A percentile compares a stretch with the other conserved stretches of the same genome.
Evolutionary conservation across 202 grass and related monocot genomes (phyloP).

Genomic region (Eragrostis tef): DNA sequence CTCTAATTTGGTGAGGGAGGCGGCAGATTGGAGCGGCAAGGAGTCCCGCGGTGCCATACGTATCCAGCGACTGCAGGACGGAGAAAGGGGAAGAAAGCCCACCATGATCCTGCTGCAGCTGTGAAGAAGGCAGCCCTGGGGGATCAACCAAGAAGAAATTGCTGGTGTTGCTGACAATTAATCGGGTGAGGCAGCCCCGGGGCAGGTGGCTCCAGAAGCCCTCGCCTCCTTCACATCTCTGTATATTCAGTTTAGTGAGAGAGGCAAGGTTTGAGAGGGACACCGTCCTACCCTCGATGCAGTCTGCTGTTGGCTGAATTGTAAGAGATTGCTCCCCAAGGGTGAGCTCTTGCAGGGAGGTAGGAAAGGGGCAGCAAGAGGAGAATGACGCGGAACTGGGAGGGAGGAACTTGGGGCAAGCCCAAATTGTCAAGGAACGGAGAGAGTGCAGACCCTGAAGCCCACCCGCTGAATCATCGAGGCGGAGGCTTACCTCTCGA

Average conservation of each 20-base stretch:
- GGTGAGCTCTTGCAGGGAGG: not conserved
- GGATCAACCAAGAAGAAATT: constrained; percentile 10
- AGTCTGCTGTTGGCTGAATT: not conserved
- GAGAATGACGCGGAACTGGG: not conserved
- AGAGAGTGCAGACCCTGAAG: constrained; percentile 19
- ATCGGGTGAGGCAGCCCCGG: not conserved
- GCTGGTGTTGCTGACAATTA: fast-evolving
- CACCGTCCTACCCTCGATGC: not conserved
- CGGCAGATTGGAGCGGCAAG: not conserved
- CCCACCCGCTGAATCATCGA: not conserved
- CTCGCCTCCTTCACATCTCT: no score
- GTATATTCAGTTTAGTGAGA: not conserved
- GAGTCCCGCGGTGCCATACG: not conserved
- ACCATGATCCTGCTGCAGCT: no score
- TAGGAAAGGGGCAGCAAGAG: not conserved
- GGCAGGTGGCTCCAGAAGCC: not conserved
- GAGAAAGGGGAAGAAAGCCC: not conserved
- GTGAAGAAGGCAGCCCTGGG: no score
- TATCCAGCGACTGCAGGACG: not conserved
- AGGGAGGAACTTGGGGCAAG: not conserved
- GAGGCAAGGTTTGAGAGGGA: constrained; percentile 26
- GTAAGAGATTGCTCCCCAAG: no score
- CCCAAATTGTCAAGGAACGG: fast-evolving
- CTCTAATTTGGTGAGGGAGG: not conserved
- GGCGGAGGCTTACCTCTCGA: not conserved